A percentile compares a stretch with the other conserved stretches of the same genome.
Conservation (phyloP, 148 eudicot species). For the Chenopodium berlandieri region DNA sequence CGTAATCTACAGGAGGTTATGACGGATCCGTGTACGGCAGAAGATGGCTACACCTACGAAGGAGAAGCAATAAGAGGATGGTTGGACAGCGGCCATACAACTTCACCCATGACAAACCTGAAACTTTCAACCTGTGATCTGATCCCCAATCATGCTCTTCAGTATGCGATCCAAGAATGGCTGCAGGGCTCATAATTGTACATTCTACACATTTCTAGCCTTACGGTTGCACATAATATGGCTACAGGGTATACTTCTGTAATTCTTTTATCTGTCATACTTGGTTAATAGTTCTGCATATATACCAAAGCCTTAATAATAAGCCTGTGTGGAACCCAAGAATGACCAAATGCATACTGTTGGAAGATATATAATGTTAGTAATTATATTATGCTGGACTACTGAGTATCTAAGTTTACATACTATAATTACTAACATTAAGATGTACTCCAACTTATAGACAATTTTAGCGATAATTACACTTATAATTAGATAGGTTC, state of each 20-base stretch:
- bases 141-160: slow-evolving; percentile 73
- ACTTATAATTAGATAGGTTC: neutral
- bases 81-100: slow-evolving; percentile 66
- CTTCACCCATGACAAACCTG: slow-evolving; percentile 95
- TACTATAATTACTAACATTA: no score
- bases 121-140: slow-evolving; percentile 58
- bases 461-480: neutral
- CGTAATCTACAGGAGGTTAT: slow-evolving; percentile 60
- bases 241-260: neutral
- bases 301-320: neutral
- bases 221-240: slow-evolving; percentile 16
- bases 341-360: neutral
- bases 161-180: slow-evolving; percentile 83
- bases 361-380: neutral
- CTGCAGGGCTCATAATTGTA: slow-evolving; percentile 35
- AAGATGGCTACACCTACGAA: slow-evolving; percentile 89
- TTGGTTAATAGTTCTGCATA: neutral
- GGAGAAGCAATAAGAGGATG: slow-evolving; percentile 79
- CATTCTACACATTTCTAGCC: neutral
- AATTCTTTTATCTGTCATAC: neutral
- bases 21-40: slow-evolving; percentile 82
- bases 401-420: neutral
- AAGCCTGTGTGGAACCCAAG: neutral
- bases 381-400: neutral
- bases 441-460: neutral